Conservation (phyloP, 129 eudicot genomes). For the Centrapalus pauciflorus region DNA sequence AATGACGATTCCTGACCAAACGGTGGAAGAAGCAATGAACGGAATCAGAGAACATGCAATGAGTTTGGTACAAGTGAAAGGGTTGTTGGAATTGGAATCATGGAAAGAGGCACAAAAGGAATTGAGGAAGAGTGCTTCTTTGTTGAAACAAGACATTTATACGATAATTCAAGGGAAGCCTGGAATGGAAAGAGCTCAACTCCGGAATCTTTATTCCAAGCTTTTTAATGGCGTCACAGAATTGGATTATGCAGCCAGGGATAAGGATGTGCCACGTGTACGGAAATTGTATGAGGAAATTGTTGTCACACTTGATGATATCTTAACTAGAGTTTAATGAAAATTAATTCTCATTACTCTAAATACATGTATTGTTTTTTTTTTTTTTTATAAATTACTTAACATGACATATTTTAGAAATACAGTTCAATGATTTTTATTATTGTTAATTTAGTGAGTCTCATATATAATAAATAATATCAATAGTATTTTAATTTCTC, state of each 20-base stretch:
- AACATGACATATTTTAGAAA: too few relatives aligned
- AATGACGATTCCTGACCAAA: conserved; percentile 76
- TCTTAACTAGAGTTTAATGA: conserved; percentile 41
- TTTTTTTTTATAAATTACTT: too few relatives aligned
- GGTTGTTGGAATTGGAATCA: conserved; percentile 35
- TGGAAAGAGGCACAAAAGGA: conserved; percentile 80
- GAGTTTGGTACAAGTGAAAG: conserved; percentile 49
- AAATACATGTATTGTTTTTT: too few relatives aligned
- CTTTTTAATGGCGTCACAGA: conserved; percentile 49
- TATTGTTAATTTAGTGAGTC: too few relatives aligned
- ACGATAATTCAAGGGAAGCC: conserved; percentile 69
- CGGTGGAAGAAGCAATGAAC: conserved; percentile 59
- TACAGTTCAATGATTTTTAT: too few relatives aligned
- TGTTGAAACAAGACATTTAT: conserved; percentile 68
- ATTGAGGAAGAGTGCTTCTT: conserved; percentile 47
- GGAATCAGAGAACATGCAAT: conserved; percentile 51
- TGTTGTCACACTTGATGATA: conserved; percentile 28
- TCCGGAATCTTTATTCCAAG: conserved; percentile 53
- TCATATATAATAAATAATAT: too few relatives aligned
- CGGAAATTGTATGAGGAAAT: conserved; percentile 45
- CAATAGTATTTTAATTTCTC: too few relatives aligned
- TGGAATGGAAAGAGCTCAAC: conserved; percentile 46
- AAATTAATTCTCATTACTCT: not conserved
- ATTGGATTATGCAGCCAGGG: conserved; percentile 80
- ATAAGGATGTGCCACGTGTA: conserved; percentile 58